A percentile compares a stretch with the other conserved stretches of the same genome.
Evolutionary conservation across 305 asterid genomes (phyloP).

Genomic region (Fraxinus angustifolia): DNA sequence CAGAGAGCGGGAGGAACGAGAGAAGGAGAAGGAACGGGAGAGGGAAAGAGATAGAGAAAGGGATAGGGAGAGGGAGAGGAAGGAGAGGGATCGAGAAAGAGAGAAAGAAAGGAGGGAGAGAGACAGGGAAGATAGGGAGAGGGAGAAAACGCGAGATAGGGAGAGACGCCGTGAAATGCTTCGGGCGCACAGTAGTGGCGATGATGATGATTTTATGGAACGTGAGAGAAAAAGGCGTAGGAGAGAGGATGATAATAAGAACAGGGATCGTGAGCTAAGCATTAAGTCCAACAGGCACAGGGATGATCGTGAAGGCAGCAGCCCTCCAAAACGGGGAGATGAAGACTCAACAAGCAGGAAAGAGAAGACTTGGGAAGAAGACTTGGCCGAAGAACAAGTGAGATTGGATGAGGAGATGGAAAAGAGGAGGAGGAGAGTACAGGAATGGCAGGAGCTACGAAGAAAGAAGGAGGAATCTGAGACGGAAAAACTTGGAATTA

Average conservation of each 20-base stretch:
- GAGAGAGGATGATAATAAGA: constrained; percentile 54
- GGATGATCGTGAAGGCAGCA: constrained; percentile 50
- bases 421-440: constrained; percentile 88
- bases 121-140: constrained; percentile 32
- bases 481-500: constrained; percentile 64
- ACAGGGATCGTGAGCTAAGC: constrained; percentile 37
- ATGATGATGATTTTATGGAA: constrained; percentile 46
- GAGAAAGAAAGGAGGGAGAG: constrained; percentile 25
- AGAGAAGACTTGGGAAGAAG: constrained; percentile 65
- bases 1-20: background rate
- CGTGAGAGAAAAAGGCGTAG: constrained; percentile 67
- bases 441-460: constrained; percentile 91
- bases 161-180: constrained; percentile 51
- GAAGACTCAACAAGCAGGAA: constrained; percentile 32
- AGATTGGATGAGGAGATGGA: constrained; percentile 91
- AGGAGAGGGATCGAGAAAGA: constrained; percentile 26
- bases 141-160: constrained; percentile 43
- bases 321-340: constrained; percentile 43
- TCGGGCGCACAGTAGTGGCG: constrained; percentile 53
- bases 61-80: constrained; percentile 11
- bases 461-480: constrained; percentile 75
- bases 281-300: constrained; percentile 39
- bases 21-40: background rate
- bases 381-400: constrained; percentile 80
- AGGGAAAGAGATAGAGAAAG: constrained; percentile 20